Conservation (phyloP, 2,329 filamentous ascomycete genomes). For the Fusarium guadeloupense region DNA sequence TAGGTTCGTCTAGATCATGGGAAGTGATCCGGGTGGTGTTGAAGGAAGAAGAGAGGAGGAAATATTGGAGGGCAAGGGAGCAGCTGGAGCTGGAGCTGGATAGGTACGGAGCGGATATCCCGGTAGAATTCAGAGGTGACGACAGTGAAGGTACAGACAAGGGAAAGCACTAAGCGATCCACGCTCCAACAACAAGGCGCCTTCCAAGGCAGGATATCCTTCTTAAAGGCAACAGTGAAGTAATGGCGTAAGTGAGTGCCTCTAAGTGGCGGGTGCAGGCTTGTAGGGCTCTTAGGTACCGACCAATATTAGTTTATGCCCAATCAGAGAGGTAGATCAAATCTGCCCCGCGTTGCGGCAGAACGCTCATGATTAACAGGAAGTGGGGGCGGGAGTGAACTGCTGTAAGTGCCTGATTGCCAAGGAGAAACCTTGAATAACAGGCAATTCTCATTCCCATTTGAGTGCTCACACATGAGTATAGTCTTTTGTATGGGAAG, state of each 20-base stretch:
- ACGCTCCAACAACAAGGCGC: slow-evolving; percentile 14
- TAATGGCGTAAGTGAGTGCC: slow-evolving; percentile 11
- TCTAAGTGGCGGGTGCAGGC: not conserved
- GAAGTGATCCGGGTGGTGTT: slow-evolving; percentile 2
- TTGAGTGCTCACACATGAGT: too few relatives aligned
- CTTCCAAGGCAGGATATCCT: slow-evolving; percentile 29
- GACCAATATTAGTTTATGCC: not conserved
- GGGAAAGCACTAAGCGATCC: slow-evolving; percentile 28
- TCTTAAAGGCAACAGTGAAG: slow-evolving; percentile 18
- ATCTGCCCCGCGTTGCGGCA: slow-evolving; percentile 27
- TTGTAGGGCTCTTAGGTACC: not conserved
- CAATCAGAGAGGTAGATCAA: slow-evolving; percentile 15
- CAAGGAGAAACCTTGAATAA: slow-evolving; percentile 10
- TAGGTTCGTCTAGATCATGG: not conserved
- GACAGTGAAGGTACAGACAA: slow-evolving; percentile 24
- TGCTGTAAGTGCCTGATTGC: slow-evolving; percentile 11
- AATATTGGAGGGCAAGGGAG: not conserved
- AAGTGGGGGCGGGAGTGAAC: slow-evolving; percentile 11
- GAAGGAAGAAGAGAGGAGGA: slow-evolving; percentile 8
- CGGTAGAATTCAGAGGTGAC: slow-evolving; percentile 25
- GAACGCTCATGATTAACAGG: not conserved
- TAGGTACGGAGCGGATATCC: slow-evolving; percentile 33
- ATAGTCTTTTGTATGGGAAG: too few relatives aligned
- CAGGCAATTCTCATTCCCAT: too few relatives aligned
- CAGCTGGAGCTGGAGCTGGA: not conserved